These are phyloP conservation scores for Colletotrichum lentis DNA, from an alignment of 2,329 filamentous ascomycete genomes.

Conservation along the genomic window DNA sequence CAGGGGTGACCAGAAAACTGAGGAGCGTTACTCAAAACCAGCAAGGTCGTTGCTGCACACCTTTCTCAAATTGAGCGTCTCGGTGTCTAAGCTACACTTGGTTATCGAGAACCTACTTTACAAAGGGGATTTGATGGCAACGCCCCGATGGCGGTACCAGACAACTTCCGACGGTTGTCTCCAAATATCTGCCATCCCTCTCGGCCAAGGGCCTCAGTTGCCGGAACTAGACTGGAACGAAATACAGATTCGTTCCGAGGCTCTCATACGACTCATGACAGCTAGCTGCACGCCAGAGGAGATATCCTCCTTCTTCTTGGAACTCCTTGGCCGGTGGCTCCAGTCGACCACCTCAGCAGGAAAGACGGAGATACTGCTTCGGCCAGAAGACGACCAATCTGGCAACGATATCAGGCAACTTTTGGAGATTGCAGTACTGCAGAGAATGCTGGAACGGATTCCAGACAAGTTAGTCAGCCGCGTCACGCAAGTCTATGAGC, in stretches of 20 bases:
- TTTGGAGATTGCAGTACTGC: conserved; percentile 67
- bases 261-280: conserved; percentile 60
- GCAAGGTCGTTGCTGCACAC: conserved; percentile 62
- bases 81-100: conserved; percentile 56
- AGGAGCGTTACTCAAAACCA: conserved; percentile 54
- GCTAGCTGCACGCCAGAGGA: conserved; percentile 63
- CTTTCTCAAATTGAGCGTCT: conserved; percentile 65
- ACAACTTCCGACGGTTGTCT: conserved; percentile 57
- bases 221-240: conserved; percentile 52
- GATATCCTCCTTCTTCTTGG: conserved; percentile 67
- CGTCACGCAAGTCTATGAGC: conserved; percentile 70
- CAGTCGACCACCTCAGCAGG: conserved; percentile 41
- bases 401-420: conserved; percentile 59
- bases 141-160: conserved; percentile 62
- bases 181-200: conserved; percentile 54
- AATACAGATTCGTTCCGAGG: conserved; percentile 58
- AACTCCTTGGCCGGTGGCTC: conserved; percentile 68
- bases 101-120: conserved; percentile 66
- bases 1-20: conserved; percentile 45
- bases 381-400: conserved; percentile 43
- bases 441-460: conserved; percentile 70
- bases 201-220: conserved; percentile 22
- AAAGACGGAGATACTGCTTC: conserved; percentile 43
- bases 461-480: conserved; percentile 70
- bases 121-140: conserved; percentile 53